Evolutionary conservation across 371 early-diverging fungal genomes (phyloP).

Genomic region (Pancytospora epiphaga): DNA sequence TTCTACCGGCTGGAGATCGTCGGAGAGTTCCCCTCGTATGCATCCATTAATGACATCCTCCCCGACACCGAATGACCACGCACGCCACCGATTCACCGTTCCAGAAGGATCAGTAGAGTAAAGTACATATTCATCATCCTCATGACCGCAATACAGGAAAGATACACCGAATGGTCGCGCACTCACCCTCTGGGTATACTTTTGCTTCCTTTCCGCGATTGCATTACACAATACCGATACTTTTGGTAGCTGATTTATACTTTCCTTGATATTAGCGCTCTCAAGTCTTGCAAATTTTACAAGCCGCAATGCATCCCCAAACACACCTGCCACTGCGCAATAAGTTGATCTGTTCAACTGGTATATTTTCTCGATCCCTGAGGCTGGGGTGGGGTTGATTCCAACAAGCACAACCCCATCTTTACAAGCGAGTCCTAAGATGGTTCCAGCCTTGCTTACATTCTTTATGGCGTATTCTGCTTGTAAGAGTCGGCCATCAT

Average conservation of each 20-base stretch:
- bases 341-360: constrained; percentile 67
- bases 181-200: constrained; percentile 92
- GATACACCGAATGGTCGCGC: constrained; percentile 95
- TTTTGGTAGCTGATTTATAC: constrained; percentile 76
- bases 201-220: constrained; percentile 86
- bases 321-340: constrained; percentile 90
- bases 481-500: constrained; percentile 84
- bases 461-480: constrained; percentile 99
- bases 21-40: constrained; percentile 36
- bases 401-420: constrained; percentile 92
- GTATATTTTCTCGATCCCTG: constrained; percentile 82
- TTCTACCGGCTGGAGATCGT: constrained; percentile 32
- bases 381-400: constrained; percentile 65
- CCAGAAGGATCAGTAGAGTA: constrained; percentile 96
- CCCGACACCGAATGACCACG: constrained; percentile 77
- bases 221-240: constrained; percentile 80
- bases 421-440: constrained; percentile 71
- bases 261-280: constrained; percentile 75
- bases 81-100: constrained; percentile 93
- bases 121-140: constrained; percentile 77
- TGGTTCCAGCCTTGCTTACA: constrained; percentile 87
- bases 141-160: constrained; percentile 86
- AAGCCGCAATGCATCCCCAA: constrained; percentile 87
- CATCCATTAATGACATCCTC: constrained; percentile 48
- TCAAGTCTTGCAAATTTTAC: constrained; percentile 74